A percentile compares a stretch with the other conserved stretches of the same genome.
Conservation (phyloP, 371 early-diverging fungal species). For the Batrachochytrium dendrobatidis region DNA sequence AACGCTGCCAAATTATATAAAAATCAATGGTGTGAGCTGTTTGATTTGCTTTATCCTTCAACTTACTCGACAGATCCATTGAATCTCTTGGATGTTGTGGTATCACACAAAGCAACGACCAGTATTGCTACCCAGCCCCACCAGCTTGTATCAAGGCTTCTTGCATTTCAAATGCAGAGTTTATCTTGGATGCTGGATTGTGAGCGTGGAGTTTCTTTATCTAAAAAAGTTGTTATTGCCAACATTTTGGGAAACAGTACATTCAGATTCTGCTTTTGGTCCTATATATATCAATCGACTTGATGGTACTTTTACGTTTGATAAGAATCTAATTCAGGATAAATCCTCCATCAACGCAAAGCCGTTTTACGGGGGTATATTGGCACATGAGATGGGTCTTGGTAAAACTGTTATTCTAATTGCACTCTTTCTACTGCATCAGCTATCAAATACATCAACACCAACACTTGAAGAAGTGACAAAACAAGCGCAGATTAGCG, state of each 20-base stretch:
- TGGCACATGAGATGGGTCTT: slow-evolving; percentile 62
- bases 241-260: too few species aligned
- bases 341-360: slow-evolving; percentile 2
- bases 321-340: too few species aligned
- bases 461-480: slow-evolving; percentile 1
- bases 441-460: background rate
- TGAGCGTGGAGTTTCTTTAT: slow-evolving; percentile 11
- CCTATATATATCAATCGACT: too few species aligned
- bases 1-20: too few species aligned
- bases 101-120: too few species aligned
- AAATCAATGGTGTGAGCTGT: too few species aligned
- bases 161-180: slow-evolving; percentile 25
- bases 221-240: background rate
- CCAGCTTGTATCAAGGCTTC: slow-evolving; percentile 10
- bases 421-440: slow-evolving; percentile 34
- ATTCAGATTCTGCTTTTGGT: too few species aligned
- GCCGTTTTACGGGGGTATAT: slow-evolving; percentile 20
- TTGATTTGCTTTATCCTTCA: too few species aligned
- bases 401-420: slow-evolving; percentile 58
- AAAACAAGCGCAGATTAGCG: background rate
- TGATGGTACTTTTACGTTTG: too few species aligned
- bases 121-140: too few species aligned
- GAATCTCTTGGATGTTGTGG: too few species aligned
- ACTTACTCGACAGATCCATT: too few species aligned
- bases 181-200: slow-evolving; percentile 29